phyloP scores from a whole-genome alignment of 108 stramenopile genomes.

The Cyclostephanos invisitatus region DNA sequence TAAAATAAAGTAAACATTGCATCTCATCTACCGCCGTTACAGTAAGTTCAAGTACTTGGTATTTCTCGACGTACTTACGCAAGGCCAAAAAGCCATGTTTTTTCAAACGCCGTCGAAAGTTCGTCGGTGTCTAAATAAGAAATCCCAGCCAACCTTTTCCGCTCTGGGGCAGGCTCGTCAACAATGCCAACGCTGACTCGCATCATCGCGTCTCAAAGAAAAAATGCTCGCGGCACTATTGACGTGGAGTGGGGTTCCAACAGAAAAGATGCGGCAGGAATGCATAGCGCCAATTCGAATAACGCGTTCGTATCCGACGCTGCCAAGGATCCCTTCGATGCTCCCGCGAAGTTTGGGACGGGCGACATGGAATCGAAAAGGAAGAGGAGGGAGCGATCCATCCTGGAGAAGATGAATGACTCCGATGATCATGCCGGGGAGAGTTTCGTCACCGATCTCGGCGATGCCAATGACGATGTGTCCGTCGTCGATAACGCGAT shows the following conservation, averaged over 20 bases:
- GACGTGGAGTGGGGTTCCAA: not conserved
- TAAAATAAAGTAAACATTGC: too few relatives aligned
- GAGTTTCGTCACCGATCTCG: not conserved
- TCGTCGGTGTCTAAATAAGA: too few relatives aligned
- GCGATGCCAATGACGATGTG: not conserved
- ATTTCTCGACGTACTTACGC: too few relatives aligned
- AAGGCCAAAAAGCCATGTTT: too few relatives aligned
- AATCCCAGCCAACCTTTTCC: too few relatives aligned
- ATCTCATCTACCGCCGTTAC: too few relatives aligned
- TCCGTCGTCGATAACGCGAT: not conserved
- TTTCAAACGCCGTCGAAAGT: too few relatives aligned
- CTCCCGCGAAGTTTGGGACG: not conserved
- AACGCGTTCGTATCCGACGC: not conserved
- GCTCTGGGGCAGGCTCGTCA: too few relatives aligned
- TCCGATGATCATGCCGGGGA: not conserved
- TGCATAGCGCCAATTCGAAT: not conserved
- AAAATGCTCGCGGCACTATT: slow-evolving; percentile 3
- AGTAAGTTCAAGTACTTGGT: too few relatives aligned
- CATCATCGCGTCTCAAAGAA: not conserved
- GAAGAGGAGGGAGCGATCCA: slow-evolving; percentile 1
- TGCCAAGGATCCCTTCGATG: not conserved
- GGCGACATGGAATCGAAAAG: not conserved
- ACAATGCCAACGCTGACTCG: too few relatives aligned
- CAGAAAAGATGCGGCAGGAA: not conserved
- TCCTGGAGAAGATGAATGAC: not conserved